Conservation (phyloP, 305 asterid species). For the Fraxinus albicans region DNA sequence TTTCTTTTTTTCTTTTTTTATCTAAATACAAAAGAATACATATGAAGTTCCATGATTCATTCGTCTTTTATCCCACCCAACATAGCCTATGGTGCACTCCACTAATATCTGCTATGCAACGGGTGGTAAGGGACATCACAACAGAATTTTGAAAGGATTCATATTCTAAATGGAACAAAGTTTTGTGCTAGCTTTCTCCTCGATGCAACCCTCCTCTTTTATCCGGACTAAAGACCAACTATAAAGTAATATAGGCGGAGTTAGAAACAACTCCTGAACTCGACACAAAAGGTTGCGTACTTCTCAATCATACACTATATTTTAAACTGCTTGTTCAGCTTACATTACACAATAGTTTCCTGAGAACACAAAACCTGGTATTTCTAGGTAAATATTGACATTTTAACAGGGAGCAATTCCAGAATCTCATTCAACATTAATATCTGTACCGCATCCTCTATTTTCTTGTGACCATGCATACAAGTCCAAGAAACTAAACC, state of each 20-base stretch:
- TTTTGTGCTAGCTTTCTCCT: neutral
- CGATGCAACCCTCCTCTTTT: neutral
- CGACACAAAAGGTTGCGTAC: neutral
- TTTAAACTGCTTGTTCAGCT: neutral
- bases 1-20: neutral
- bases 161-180: neutral
- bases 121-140: neutral
- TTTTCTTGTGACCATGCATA: neutral
- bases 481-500: conserved; percentile 10
- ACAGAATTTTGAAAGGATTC: neutral
- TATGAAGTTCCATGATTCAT: neutral
- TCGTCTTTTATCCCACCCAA: neutral
- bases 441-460: neutral
- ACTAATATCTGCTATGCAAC: neutral
- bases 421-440: conserved; percentile 1
- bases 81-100: neutral
- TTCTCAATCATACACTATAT: neutral
- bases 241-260: neutral
- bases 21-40: neutral
- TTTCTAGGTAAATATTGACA: neutral
- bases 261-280: neutral
- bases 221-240: neutral
- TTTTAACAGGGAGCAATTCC: neutral
- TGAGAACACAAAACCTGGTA: neutral
- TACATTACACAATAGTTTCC: neutral